Percentiles rank a stretch among this genome's conserved stretches.
phyloP scores from a whole-genome alignment of 73 alveolate species.

The Diophrys appendiculata region DNA sequence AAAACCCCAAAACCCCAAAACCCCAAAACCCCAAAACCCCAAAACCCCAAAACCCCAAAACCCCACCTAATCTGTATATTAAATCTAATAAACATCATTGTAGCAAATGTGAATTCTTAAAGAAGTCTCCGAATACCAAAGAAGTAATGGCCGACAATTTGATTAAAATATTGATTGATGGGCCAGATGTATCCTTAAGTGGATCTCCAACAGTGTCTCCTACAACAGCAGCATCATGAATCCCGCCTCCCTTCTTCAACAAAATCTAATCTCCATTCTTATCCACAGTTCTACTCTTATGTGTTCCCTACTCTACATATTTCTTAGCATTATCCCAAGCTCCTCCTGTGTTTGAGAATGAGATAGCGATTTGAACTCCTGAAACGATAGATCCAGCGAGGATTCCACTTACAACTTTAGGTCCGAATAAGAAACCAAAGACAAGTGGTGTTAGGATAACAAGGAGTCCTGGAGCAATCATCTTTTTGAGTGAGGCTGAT shows the following conservation, averaged over 20 bases:
- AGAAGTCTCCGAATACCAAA: constrained; percentile 78
- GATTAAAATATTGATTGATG: constrained; percentile 79
- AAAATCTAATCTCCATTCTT: constrained; percentile 16
- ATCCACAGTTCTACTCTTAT: constrained; percentile 16
- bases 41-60: no score
- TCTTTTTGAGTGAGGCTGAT: constrained; percentile 78
- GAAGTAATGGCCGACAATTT: constrained; percentile 82
- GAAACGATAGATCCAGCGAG: constrained; percentile 89
- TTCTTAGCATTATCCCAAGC: constrained; percentile 97
- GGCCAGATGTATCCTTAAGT: constrained; percentile 88
- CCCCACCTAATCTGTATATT: no score
- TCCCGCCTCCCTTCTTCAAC: constrained; percentile 69
- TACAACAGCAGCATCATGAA: constrained; percentile 77
- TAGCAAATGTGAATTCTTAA: constrained; percentile 8
- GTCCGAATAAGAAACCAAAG: constrained; percentile 88
- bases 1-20: no score
- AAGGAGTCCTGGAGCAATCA: constrained; percentile 88
- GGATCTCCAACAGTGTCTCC: constrained; percentile 97
- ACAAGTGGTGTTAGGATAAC: constrained; percentile 84
- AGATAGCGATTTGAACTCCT: constrained; percentile 89
- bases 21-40: no score
- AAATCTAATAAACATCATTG: no score
- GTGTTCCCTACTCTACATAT: constrained; percentile 54
- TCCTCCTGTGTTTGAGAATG: constrained; percentile 90
- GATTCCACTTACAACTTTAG: constrained; percentile 78